phyloP scores from a whole-genome alignment of 2,329 filamentous ascomycete species.

The Immersiporthe knoxdaviesiana region DNA sequence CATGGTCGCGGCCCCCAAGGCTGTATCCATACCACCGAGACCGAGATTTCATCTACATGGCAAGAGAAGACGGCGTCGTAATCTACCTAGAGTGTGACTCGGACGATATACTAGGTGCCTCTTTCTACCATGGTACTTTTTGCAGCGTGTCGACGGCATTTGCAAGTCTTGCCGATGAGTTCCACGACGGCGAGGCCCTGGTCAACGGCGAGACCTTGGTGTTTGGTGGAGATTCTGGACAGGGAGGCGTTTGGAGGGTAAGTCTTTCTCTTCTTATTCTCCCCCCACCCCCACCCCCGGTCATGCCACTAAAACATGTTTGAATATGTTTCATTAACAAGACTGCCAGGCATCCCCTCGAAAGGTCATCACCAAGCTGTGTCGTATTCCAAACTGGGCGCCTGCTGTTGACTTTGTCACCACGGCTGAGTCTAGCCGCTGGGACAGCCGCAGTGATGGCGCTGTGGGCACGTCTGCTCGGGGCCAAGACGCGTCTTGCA shows the following conservation, averaged over 20 bases:
- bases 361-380: conserved; percentile 55
- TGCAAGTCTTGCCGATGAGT: conserved; percentile 69
- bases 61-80: conserved; percentile 83
- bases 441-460: conserved; percentile 33
- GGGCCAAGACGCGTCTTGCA: conserved; percentile 46
- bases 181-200: conserved; percentile 34
- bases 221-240: conserved; percentile 76
- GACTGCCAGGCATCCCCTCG: conserved; percentile 56
- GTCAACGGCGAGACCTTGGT: conserved; percentile 72
- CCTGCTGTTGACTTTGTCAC: conserved; percentile 60
- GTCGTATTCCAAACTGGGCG: conserved; percentile 68
- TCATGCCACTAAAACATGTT: neutral
- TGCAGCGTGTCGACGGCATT: conserved; percentile 83
- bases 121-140: conserved; percentile 65
- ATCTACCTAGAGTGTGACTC: conserved; percentile 71
- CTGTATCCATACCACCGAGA: conserved; percentile 62
- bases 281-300: too few relatives aligned
- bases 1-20: conserved; percentile 80
- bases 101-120: conserved; percentile 56
- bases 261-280: conserved; percentile 39
- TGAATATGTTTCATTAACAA: neutral
- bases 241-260: conserved; percentile 76
- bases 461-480: conserved; percentile 30
- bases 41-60: conserved; percentile 82
- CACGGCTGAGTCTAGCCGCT: conserved; percentile 43